Percentiles rank a stretch among this genome's conserved stretches.
These are phyloP conservation scores for Aulographum hederae DNA, from an alignment of 2,329 filamentous ascomycete genomes.

Conservation along the genomic window DNA sequence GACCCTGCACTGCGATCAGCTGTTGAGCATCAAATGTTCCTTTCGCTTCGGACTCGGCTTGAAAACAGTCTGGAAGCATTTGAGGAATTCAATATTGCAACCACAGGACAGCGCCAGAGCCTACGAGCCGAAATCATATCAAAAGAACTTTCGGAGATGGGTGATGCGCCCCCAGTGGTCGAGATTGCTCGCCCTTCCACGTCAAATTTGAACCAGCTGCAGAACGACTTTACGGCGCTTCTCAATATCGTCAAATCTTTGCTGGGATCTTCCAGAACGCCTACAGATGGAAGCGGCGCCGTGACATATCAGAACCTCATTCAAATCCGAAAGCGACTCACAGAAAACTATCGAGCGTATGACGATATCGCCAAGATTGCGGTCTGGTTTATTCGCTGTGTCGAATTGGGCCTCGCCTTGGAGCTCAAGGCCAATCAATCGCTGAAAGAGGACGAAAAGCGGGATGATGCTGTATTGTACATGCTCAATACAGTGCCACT, in stretches of 20 bases:
- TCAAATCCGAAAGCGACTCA: constrained; percentile 27
- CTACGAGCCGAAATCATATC: constrained; percentile 46
- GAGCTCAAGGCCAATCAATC: constrained; percentile 7
- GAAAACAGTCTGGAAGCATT: constrained; percentile 40
- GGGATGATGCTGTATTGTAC: no score
- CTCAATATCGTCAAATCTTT: background rate
- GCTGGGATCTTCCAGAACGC: no score
- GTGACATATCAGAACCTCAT: background rate
- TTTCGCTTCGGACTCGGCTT: constrained; percentile 37
- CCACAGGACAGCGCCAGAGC: constrained; percentile 51
- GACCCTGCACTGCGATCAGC: constrained; percentile 51
- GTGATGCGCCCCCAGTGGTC: constrained; percentile 45
- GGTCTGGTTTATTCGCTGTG: constrained; percentile 59
- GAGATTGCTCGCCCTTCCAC: constrained; percentile 52
- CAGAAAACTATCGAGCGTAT: constrained; percentile 55
- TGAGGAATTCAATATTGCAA: constrained; percentile 42
- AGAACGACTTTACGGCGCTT: background rate
- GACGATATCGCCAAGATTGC: constrained; percentile 69
- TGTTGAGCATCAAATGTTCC: constrained; percentile 44
- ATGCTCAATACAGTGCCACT: background rate
- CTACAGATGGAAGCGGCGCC: no score
- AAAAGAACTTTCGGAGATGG: constrained; percentile 43
- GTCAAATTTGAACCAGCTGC: constrained; percentile 44
- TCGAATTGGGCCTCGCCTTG: constrained; percentile 52
- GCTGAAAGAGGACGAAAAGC: constrained; percentile 24